phyloP scores from a whole-genome alignment of 2,329 filamentous ascomycete species.

The Saccharata proteae region DNA sequence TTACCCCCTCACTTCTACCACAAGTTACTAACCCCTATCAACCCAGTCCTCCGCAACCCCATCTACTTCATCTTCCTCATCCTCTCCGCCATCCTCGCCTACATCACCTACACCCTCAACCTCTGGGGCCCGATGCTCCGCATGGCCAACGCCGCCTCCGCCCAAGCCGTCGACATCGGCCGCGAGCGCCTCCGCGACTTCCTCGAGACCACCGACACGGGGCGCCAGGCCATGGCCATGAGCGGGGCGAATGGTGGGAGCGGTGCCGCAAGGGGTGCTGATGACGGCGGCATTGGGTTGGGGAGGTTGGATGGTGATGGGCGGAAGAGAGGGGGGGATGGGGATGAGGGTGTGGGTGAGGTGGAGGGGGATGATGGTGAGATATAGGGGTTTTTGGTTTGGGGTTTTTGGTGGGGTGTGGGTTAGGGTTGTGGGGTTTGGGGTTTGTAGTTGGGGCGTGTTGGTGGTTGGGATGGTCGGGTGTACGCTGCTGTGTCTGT shows the following conservation, averaged over 20 bases:
- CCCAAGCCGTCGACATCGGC: slow-evolving; percentile 79
- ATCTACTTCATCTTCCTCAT: slow-evolving; percentile 84
- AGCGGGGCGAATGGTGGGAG: slow-evolving; percentile 7
- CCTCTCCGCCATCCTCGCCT: slow-evolving; percentile 62
- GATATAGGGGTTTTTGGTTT: too few relatives aligned
- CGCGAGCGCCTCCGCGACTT: slow-evolving; percentile 88
- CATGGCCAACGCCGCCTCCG: slow-evolving; percentile 80
- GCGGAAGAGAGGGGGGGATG: too few relatives aligned
- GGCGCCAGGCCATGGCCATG: slow-evolving; percentile 73
- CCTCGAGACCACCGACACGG: slow-evolving; percentile 74
- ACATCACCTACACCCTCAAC: slow-evolving; percentile 87
- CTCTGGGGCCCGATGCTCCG: slow-evolving; percentile 92
- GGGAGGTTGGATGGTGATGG: slow-evolving; percentile 3
- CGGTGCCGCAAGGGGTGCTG: too few relatives aligned
- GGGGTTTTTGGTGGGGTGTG: too few relatives aligned
- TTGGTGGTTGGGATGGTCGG: too few relatives aligned
- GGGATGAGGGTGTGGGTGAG: neutral
- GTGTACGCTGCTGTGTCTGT: too few relatives aligned
- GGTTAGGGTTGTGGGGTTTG: too few relatives aligned
- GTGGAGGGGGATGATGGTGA: neutral
- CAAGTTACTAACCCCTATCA: neutral
- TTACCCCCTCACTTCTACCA: too few relatives aligned
- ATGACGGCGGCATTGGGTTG: slow-evolving; percentile 4
- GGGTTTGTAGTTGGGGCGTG: too few relatives aligned
- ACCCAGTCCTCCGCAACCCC: slow-evolving; percentile 77